Percentiles rank a stretch among this genome's conserved stretches.
Conservation (phyloP, 2,329 filamentous ascomycete species). For the Botrytis galanthina region DNA sequence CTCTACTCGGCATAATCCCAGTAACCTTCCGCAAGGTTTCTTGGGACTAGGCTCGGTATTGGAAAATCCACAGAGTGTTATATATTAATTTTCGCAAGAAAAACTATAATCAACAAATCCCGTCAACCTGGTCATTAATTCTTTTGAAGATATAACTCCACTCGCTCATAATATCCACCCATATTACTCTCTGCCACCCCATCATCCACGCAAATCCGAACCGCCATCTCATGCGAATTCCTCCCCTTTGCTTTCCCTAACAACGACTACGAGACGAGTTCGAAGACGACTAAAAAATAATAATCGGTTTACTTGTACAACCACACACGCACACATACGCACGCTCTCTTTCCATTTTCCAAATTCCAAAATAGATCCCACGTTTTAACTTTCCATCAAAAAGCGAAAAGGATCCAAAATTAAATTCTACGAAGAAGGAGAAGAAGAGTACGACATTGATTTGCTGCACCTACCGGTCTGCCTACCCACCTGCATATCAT, state of each 20-base stretch:
- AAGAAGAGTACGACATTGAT: neutral
- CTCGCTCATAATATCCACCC: neutral
- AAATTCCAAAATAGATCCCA: slow-evolving; percentile 6
- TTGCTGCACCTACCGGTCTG: slow-evolving; percentile 5
- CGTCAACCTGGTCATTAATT: neutral
- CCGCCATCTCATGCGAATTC: neutral
- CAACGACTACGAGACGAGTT: neutral
- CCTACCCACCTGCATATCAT: slow-evolving; percentile 14
- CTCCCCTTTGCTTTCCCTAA: neutral
- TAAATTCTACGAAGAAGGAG: slow-evolving; percentile 8
- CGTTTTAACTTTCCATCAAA: neutral
- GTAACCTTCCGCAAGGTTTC: neutral
- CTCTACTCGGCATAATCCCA: neutral
- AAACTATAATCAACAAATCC: neutral
- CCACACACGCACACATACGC: neutral
- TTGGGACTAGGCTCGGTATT: neutral
- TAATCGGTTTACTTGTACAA: neutral
- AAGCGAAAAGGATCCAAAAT: neutral
- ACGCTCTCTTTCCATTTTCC: neutral
- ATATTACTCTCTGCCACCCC: neutral
- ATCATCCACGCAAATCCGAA: neutral
- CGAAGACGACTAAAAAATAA: neutral
- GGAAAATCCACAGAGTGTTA: neutral
- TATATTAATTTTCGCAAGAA: neutral
- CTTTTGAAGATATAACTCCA: slow-evolving; percentile 1